phyloP scores from a whole-genome alignment of 768 basidiomycete species.

The Lanmaoa rubissima region DNA sequence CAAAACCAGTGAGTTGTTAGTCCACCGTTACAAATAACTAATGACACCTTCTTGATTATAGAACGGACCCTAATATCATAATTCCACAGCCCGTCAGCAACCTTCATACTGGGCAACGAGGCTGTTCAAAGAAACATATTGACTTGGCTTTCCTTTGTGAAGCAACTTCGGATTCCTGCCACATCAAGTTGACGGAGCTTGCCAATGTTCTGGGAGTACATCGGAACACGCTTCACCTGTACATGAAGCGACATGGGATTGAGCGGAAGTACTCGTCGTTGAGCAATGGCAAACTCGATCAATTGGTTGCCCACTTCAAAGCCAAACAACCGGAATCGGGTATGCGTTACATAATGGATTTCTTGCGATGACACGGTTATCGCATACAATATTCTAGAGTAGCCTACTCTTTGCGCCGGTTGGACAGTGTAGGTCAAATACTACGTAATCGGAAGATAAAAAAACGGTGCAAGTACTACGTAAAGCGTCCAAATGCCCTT shows the following conservation, averaged over 20 bases:
- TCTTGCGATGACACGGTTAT: constrained; percentile 21
- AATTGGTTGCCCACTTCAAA: constrained; percentile 5
- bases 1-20: too few species aligned
- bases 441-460: not conserved
- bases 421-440: constrained; percentile 9
- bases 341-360: constrained; percentile 28
- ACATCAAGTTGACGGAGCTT: constrained; percentile 12
- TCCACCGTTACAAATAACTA: too few species aligned
- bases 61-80: too few species aligned
- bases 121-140: too few species aligned
- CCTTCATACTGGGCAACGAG: too few species aligned
- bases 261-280: constrained; percentile 1
- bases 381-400: constrained; percentile 23
- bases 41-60: too few species aligned
- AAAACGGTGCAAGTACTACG: constrained; percentile 7
- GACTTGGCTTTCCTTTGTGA: too few species aligned
- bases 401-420: constrained; percentile 21
- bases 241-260: constrained; percentile 9
- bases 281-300: constrained; percentile 10
- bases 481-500: not conserved
- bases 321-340: constrained; percentile 25
- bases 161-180: not conserved
- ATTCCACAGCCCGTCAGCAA: too few species aligned
- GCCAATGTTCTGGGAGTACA: constrained; percentile 3
- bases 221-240: constrained; percentile 3